Base-by-base conservation (phyloP, 345 rosid species). In the Turnera subulata region DNA sequence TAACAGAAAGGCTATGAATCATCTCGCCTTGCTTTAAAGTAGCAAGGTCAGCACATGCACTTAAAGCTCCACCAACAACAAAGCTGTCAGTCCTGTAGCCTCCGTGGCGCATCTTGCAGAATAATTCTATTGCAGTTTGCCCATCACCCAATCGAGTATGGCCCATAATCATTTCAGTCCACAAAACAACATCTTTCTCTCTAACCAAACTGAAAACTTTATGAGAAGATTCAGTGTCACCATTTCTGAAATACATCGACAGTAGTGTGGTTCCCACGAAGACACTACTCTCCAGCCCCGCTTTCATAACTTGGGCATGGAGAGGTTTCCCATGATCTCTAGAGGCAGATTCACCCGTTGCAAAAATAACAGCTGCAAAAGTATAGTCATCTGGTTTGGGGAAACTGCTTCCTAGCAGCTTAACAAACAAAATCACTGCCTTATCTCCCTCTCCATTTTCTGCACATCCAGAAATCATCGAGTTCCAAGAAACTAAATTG, bases 151-250 rank as follows among this genome's bases (percentile, higher is more conserved):
- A 43, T 75, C 84, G 83, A 6, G 89, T 77, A 53, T 84, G 78
- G 19, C 89, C 91, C 51, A 81, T 71, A 26, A 92, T 80, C 86
- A 92, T 89, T 80, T 86, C 93, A 43, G 97, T 92, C 97, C 97
- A 89, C 16, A 89, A 82, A 71, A 89, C 83, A 39, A 79, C 32
- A 66, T 92, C 98, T 71, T 73, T 91, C 58, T 78, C 79, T 2
- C 53, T 43, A 20, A 78, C 69, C 56, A 51, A 69, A 68, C 25
- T 37, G 65, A 86, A 89, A 65, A 83, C 72, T 26, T 55, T 59
- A 51, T 57, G 45, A 20, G 93, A 89, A 62, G 89, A 77, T 57
- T 75, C 81, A 44, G 64, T 43, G 23, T 84, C 87, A 40, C 78
- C 59, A 58, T 82, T 81, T 26, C 56, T 72, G 68, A 89, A 86